These are phyloP conservation scores for Hyaloscypha variabilis DNA, from an alignment of 495 filamentous ascomycete genomes.

Conservation along the genomic window DNA sequence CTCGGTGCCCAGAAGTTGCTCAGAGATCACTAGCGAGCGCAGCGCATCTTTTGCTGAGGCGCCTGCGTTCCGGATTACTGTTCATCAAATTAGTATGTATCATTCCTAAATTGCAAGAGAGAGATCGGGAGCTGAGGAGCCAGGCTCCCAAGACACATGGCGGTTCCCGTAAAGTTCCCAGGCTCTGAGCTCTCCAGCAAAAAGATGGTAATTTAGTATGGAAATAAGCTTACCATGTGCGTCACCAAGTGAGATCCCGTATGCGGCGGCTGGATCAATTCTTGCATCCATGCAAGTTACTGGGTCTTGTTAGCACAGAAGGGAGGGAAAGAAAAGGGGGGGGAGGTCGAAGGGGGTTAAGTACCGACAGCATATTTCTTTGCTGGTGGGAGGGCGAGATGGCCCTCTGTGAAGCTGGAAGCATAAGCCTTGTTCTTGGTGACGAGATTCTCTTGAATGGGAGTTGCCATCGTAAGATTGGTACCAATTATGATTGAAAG, in stretches of 20 bases:
- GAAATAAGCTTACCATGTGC: conserved; percentile 5
- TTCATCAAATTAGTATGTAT: conserved; percentile 53
- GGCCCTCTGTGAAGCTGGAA: conserved; percentile 61
- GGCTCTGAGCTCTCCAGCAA: neutral
- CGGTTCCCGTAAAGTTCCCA: neutral
- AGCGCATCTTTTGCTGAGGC: conserved; percentile 68
- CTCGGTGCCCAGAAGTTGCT: conserved; percentile 80
- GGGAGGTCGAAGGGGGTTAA: conserved; percentile 16
- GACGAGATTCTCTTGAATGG: conserved; percentile 56
- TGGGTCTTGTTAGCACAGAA: conserved; percentile 13
- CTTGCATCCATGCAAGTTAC: conserved; percentile 88
- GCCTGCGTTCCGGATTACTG: conserved; percentile 76
- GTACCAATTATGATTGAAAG: neutral
- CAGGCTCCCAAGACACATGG: too few species aligned
- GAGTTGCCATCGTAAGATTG: conserved; percentile 24
- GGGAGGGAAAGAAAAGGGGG: neutral
- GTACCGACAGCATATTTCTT: conserved; percentile 65
- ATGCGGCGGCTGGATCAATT: conserved; percentile 70
- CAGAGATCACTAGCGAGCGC: conserved; percentile 74
- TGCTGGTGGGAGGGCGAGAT: conserved; percentile 71
- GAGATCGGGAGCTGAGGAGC: too few species aligned
- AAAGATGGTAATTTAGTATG: neutral
- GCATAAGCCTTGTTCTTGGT: conserved; percentile 64
- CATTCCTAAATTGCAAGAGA: too few species aligned
- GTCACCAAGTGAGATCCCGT: conserved; percentile 65